These are phyloP conservation scores for Boletus reticuloceps DNA, from an alignment of 768 basidiomycete species.

Conservation along the genomic window DNA sequence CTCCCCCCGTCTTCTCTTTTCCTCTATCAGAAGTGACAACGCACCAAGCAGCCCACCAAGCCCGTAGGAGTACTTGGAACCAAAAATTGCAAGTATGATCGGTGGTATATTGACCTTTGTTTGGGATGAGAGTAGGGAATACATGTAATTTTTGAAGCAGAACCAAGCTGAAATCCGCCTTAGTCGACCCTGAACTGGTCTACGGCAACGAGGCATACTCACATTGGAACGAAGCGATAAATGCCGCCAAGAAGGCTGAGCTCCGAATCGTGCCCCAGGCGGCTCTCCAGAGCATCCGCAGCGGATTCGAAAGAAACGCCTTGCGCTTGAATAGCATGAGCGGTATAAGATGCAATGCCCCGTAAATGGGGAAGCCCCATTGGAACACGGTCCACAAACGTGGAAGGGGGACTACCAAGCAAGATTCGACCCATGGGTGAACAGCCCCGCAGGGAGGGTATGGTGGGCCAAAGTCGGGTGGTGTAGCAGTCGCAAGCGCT, in stretches of 20 bases:
- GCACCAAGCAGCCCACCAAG: slow-evolving; percentile 72
- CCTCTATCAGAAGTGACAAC: slow-evolving; percentile 81
- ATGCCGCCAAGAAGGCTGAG: slow-evolving; percentile 82
- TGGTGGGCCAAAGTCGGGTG: slow-evolving; percentile 44
- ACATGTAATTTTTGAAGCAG: slow-evolving; percentile 64
- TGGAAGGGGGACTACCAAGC: slow-evolving; percentile 41
- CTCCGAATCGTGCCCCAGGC: slow-evolving; percentile 75
- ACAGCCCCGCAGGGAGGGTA: slow-evolving; percentile 69
- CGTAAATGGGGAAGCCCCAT: slow-evolving; percentile 84
- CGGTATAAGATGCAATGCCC: slow-evolving; percentile 88
- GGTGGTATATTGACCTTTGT: slow-evolving; percentile 38
- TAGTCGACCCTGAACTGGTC: background rate
- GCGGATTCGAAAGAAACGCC: slow-evolving; percentile 62
- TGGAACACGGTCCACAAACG: slow-evolving; percentile 79
- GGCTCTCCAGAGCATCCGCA: slow-evolving; percentile 61
- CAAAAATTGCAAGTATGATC: slow-evolving; percentile 51
- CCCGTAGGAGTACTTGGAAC: slow-evolving; percentile 72
- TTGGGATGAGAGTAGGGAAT: slow-evolving; percentile 46
- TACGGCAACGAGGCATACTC: slow-evolving; percentile 16
- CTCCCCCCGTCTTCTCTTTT: slow-evolving; percentile 83
- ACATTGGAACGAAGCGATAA: slow-evolving; percentile 84
- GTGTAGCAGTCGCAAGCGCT: slow-evolving; percentile 30
- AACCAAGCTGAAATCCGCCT: slow-evolving; percentile 43
- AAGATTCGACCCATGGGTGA: slow-evolving; percentile 68
- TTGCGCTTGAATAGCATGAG: slow-evolving; percentile 77